Conservation (phyloP, 1,139 yeast genomes). For the Blastobotrys elegans region DNA sequence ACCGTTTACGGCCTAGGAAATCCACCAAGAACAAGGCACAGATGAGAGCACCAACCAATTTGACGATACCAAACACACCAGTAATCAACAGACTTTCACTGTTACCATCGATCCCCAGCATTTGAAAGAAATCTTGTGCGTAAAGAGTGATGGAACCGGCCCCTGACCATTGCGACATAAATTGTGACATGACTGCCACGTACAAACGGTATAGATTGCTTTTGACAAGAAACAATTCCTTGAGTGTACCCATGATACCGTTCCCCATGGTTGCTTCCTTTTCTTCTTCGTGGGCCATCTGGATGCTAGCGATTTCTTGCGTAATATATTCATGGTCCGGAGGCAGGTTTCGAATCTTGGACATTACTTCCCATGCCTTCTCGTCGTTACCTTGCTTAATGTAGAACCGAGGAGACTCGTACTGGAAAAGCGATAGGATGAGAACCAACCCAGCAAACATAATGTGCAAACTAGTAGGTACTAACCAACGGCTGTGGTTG, state of each 20-base stretch:
- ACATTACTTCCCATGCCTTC: constrained; percentile 38
- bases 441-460: constrained; percentile 43
- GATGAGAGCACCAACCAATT: constrained; percentile 41
- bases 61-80: constrained; percentile 49
- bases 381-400: constrained; percentile 37
- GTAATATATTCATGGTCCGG: neutral
- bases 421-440: constrained; percentile 38
- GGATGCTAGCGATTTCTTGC: constrained; percentile 4
- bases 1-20: constrained; percentile 43
- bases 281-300: constrained; percentile 5
- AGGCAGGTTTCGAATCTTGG: constrained; percentile 39
- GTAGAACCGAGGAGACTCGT: constrained; percentile 49
- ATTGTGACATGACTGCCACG: constrained; percentile 46
- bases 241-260: neutral
- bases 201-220: constrained; percentile 32
- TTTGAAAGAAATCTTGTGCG: constrained; percentile 45
- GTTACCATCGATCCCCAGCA: constrained; percentile 43
- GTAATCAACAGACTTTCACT: constrained; percentile 36
- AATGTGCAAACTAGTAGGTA: constrained; percentile 36
- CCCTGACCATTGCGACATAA: constrained; percentile 60
- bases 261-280: neutral
- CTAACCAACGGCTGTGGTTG: constrained; percentile 34
- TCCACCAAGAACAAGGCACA: constrained; percentile 48
- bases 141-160: constrained; percentile 60
- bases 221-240: constrained; percentile 18